These are phyloP conservation scores for Coniochaeta ligniaria DNA, from an alignment of 2,329 filamentous ascomycete genomes.

Conservation along the genomic window DNA sequence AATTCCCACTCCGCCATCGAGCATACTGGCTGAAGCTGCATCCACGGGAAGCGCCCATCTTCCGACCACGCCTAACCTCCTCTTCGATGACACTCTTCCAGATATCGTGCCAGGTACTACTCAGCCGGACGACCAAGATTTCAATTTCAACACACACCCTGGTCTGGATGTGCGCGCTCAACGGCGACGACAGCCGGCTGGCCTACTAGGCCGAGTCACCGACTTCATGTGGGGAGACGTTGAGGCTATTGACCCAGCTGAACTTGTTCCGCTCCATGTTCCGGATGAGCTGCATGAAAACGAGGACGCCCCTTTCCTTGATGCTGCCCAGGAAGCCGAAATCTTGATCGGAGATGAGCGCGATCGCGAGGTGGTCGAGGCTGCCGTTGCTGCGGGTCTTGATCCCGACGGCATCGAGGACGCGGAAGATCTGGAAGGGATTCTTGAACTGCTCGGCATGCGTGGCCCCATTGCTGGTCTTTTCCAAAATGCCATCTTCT, in stretches of 20 bases:
- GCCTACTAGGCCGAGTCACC: slow-evolving; percentile 36
- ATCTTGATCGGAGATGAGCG: slow-evolving; percentile 21
- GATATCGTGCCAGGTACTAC: neutral
- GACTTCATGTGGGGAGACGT: slow-evolving; percentile 58
- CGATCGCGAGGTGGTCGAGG: slow-evolving; percentile 54
- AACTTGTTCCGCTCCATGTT: slow-evolving; percentile 34
- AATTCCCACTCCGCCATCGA: neutral
- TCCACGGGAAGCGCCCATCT: neutral
- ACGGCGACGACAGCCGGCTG: slow-evolving; percentile 21
- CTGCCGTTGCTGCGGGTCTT: slow-evolving; percentile 59
- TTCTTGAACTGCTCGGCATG: slow-evolving; percentile 95
- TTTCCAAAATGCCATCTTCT: slow-evolving; percentile 93
- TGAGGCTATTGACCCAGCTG: slow-evolving; percentile 44
- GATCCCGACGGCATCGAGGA: slow-evolving; percentile 75
- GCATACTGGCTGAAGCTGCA: neutral
- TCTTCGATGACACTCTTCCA: neutral
- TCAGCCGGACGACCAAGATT: neutral
- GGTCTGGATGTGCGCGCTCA: neutral
- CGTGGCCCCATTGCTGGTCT: slow-evolving; percentile 84
- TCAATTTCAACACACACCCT: slow-evolving; percentile 2
- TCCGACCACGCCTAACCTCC: neutral
- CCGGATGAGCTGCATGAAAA: slow-evolving; percentile 16
- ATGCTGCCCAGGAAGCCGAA: slow-evolving; percentile 17
- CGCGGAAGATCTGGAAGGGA: slow-evolving; percentile 89
- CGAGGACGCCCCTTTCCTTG: slow-evolving; percentile 16